Evolutionary conservation across 345 rosid genomes (phyloP).

Genomic region (Acer saccharum): DNA sequence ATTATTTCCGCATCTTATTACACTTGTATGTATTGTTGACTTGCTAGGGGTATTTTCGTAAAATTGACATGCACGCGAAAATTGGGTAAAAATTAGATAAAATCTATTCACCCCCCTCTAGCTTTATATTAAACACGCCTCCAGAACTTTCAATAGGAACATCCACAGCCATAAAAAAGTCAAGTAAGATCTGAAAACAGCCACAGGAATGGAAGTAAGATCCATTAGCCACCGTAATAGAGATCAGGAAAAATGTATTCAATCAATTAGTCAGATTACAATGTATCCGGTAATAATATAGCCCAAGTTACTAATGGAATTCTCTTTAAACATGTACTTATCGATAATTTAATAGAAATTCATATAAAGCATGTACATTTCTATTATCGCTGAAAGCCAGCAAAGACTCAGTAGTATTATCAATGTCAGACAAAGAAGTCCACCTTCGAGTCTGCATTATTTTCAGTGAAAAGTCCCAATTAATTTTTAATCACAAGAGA

Average conservation of each 20-base stretch:
- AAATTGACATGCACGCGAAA: no score
- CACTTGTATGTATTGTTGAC: no score
- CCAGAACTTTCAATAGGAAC: no score
- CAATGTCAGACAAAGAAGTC: constrained; percentile 61
- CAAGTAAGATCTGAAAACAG: constrained; percentile 62
- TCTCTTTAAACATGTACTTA: constrained; percentile 22
- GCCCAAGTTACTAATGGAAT: background rate
- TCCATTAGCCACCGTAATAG: background rate
- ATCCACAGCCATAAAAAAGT: constrained; percentile 65
- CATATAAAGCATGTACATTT: constrained; percentile 76
- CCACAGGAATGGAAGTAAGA: constrained; percentile 27
- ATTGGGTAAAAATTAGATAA: no score
- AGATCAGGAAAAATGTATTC: constrained; percentile 12
- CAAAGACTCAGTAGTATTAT: constrained; percentile 83
- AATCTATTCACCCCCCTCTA: no score
- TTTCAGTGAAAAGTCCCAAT: constrained; percentile 25
- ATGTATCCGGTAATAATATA: background rate
- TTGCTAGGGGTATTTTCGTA: no score
- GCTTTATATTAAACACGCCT: no score
- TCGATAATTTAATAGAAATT: constrained; percentile 88
- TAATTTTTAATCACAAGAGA: constrained; percentile 8
- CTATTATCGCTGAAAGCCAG: constrained; percentile 68
- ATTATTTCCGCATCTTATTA: no score
- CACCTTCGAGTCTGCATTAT: constrained; percentile 63
- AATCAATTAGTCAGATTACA: background rate